A percentile compares a stretch with the other conserved stretches of the same genome.
Conservation (phyloP, 2,329 filamentous ascomycete genomes). For the Cercospora sp. region DNA sequence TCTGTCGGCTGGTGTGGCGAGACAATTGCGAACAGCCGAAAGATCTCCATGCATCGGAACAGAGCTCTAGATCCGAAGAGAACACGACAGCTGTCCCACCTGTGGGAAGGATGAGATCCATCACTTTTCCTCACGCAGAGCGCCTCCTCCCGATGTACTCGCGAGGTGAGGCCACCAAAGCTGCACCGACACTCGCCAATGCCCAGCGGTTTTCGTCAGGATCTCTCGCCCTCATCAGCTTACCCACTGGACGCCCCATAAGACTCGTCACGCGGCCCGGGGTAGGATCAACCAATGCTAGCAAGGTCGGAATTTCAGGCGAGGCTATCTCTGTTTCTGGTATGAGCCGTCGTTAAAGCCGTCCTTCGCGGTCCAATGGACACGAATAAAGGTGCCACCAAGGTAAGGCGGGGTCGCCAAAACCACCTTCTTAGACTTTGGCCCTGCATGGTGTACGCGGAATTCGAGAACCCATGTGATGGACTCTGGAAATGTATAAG, state of each 20-base stretch:
- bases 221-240: background rate
- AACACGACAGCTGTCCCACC: background rate
- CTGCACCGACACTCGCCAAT: background rate
- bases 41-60: background rate
- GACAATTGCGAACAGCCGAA: background rate
- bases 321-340: background rate
- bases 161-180: background rate
- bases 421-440: slow-evolving; percentile 1
- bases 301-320: background rate
- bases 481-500: slow-evolving; percentile 4
- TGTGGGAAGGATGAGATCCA: background rate
- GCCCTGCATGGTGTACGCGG: slow-evolving; percentile 13
- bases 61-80: background rate
- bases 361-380: slow-evolving; percentile 8
- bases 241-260: background rate
- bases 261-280: background rate
- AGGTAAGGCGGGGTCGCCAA: slow-evolving; percentile 12
- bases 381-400: background rate
- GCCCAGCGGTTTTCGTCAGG: background rate
- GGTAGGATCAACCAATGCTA: background rate
- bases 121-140: background rate
- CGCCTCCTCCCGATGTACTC: background rate
- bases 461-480: slow-evolving; percentile 12
- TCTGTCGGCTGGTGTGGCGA: slow-evolving; percentile 2
- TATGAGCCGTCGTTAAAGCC: slow-evolving; percentile 4